phyloP scores from a whole-genome alignment of 306 rosid species.

The Rubus parviflorus region DNA sequence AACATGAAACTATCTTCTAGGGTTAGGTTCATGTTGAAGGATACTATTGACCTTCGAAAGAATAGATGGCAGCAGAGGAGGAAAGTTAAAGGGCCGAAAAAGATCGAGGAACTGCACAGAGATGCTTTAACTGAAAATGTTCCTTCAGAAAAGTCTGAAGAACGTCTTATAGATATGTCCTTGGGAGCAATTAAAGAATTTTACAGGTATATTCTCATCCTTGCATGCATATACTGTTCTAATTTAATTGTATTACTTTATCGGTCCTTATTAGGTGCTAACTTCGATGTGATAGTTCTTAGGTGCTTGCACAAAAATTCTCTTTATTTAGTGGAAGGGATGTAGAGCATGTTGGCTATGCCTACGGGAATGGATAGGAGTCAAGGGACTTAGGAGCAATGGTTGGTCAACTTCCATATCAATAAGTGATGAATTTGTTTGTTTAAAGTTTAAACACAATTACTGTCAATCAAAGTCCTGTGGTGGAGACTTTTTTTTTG shows the following conservation, averaged over 20 bases:
- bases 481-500: not conserved
- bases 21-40: slow-evolving; percentile 95
- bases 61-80: slow-evolving; percentile 94
- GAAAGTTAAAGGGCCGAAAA: slow-evolving; percentile 95
- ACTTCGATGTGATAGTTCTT: not conserved
- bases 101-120: slow-evolving; percentile 96
- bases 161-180: slow-evolving; percentile 54
- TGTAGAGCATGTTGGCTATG: not conserved
- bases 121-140: slow-evolving; percentile 52
- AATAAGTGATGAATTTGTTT: not conserved
- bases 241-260: not conserved
- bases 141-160: slow-evolving; percentile 55
- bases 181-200: slow-evolving; percentile 80
- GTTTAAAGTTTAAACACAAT: not conserved
- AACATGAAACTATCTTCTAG: slow-evolving; percentile 87
- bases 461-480: not conserved
- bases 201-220: slow-evolving; percentile 61
- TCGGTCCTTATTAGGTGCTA: not conserved
- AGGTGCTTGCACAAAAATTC: not conserved
- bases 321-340: not conserved
- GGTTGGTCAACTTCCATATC: not conserved
- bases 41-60: slow-evolving; percentile 80
- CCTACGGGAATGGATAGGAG: not conserved
- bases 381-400: not conserved
- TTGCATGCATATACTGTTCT: not conserved